Evolutionary conservation across 2,329 filamentous ascomycete species (phyloP).

Genomic region (Talaromyces albobiverticillius): DNA sequence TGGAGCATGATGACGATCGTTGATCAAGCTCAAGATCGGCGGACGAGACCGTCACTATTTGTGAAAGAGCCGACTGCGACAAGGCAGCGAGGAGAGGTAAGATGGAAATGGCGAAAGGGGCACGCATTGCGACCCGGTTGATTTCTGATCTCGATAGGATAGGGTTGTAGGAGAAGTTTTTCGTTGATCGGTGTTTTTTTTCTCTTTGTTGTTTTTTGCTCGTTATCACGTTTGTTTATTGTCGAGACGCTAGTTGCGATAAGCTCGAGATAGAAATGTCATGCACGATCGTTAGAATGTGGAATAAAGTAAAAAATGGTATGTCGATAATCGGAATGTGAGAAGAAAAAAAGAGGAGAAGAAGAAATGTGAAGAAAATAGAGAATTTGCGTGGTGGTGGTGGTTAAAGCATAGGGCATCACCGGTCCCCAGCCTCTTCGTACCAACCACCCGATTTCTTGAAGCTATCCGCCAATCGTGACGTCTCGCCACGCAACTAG

Average conservation of each 20-base stretch:
- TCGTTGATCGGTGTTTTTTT: too few relatives aligned
- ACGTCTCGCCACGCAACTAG: neutral
- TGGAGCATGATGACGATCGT: constrained; percentile 38
- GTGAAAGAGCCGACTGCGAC: constrained; percentile 18
- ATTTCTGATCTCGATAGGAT: too few relatives aligned
- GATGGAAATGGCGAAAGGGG: constrained; percentile 19
- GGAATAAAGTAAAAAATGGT: neutral
- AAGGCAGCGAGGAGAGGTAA: constrained; percentile 27
- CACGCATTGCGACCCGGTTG: constrained; percentile 26
- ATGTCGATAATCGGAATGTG: constrained; percentile 8
- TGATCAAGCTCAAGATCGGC: constrained; percentile 26
- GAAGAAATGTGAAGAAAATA: constrained; percentile 1
- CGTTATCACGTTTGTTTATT: neutral
- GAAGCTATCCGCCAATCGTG: constrained; percentile 10
- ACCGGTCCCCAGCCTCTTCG: constrained; percentile 16
- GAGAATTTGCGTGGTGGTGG: constrained; percentile 7
- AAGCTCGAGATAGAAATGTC: neutral
- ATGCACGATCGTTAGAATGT: neutral
- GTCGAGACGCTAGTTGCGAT: neutral
- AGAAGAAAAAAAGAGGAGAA: neutral
- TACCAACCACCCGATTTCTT: constrained; percentile 18
- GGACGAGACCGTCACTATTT: constrained; percentile 30
- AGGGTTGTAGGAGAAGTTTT: too few relatives aligned
- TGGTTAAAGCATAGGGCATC: constrained; percentile 1
- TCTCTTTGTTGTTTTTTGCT: too few relatives aligned